Percentiles rank a stretch among this genome's conserved stretches.
Conservation (phyloP, 129 eudicot species). For the Daucus carota region DH1_v3.0 NC_030385.2:42103501-42104000, state of each 20-base stretch:
- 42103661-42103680: not conserved
- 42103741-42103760: not conserved
- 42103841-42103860: too few relatives aligned
- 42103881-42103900: not conserved
- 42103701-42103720: not conserved
- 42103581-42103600: too few relatives aligned
- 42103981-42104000: not conserved
- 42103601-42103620: too few relatives aligned
- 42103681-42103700: not conserved
- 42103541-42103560: not conserved
- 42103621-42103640: too few relatives aligned
- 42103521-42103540: too few relatives aligned
- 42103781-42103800: too few relatives aligned
- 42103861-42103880: not conserved
- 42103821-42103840: too few relatives aligned
- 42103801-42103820: too few relatives aligned
- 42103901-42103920: not conserved
- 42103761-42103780: too few relatives aligned
- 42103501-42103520: not conserved
- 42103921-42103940: not conserved
- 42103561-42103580: not conserved
- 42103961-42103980: not conserved
- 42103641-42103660: not conserved
- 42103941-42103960: not conserved
- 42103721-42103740: not conserved